Evolutionary conservation across 106 monocot genomes (phyloP), one percentile per base, ranked within the genome.

Genomic region (Amphibolis antarctica): DNA sequence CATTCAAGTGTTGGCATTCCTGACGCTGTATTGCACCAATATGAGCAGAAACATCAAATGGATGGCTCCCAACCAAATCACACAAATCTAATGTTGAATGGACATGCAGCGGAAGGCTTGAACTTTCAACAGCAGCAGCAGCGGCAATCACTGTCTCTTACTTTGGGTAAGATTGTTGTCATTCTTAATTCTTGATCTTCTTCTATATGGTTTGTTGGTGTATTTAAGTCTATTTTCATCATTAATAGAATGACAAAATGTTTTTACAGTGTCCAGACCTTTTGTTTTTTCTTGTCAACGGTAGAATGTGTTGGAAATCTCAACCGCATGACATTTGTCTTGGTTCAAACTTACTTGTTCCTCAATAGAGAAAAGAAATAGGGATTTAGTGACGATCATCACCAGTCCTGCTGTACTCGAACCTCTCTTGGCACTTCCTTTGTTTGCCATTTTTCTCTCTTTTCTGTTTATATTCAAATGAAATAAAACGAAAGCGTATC

Each of bases 31-130:
- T 26, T 67, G 28, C 53, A 73, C 23, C 79, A 66, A 26, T 69
- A 63, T 71, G 79, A 67, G 53, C 71, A 75, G 27, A 46, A 44
- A 27, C 26, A 28, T 48, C 64, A 72, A 59, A 18, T 36, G 49
- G 70, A 79, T 5, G 77, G 70, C 63, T 30, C 50, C 12, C 82
- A 85, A 44, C 30, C 69, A 42, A 80, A 76, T 53, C 70, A 74
- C 18, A 12, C 66, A 46, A 74, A 64, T 51, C 56, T 65, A 22
- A 24, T 62, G n/a, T 83, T 82, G 83, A 86, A 86, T 76, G 75
- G 73, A 57, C 73, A 71, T 58, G 63, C 51, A 55, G 31, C 73
- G 19, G 74, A 71, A 51, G 59, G 63, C 19, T 68, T 57, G 14
- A 59, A 64, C 23, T 74, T 72, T 43, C 83, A 77, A 61, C 72